These are phyloP conservation scores for Tetrahymena borealis DNA, from an alignment of 73 alveolate genomes.

Conservation along the genomic window DNA sequence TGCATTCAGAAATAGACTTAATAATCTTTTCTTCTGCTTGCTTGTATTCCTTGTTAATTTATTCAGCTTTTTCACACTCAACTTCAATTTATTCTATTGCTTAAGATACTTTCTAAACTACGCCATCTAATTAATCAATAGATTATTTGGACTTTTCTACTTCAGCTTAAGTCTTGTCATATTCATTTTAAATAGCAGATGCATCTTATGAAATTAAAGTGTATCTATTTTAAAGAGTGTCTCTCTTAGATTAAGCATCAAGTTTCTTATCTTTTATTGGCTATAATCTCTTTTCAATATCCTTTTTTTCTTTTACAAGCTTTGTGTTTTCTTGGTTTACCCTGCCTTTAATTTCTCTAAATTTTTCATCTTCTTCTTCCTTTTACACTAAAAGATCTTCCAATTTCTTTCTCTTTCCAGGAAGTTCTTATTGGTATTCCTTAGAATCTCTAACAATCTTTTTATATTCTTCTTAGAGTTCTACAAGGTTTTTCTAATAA, in stretches of 20 bases:
- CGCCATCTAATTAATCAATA: neutral
- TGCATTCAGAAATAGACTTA: constrained; percentile 30
- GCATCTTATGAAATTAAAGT: neutral
- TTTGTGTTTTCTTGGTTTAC: constrained; percentile 36
- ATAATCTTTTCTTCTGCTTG: constrained; percentile 4
- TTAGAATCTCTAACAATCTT: constrained; percentile 35
- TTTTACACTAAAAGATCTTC: constrained; percentile 18
- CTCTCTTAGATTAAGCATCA: constrained; percentile 32
- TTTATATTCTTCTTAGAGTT: constrained; percentile 22
- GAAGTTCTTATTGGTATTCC: constrained; percentile 26
- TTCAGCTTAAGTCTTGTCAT: constrained; percentile 14
- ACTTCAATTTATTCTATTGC: neutral
- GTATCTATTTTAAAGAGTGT: constrained; percentile 15
- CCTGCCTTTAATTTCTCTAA: constrained; percentile 40
- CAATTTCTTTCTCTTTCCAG: constrained; percentile 24
- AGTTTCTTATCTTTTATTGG: constrained; percentile 28
- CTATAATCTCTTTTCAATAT: constrained; percentile 1
- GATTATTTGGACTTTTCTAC: neutral
- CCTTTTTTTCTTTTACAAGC: constrained; percentile 14
- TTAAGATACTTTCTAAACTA: neutral
- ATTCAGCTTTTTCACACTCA: neutral
- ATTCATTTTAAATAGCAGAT: neutral
- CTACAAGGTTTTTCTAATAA: constrained; percentile 11
- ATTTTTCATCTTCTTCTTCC: constrained; percentile 41
- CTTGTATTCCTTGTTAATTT: neutral